Conservation (phyloP, 169 alveolate genomes). For the Cardiosporidium cionae region DNA sequence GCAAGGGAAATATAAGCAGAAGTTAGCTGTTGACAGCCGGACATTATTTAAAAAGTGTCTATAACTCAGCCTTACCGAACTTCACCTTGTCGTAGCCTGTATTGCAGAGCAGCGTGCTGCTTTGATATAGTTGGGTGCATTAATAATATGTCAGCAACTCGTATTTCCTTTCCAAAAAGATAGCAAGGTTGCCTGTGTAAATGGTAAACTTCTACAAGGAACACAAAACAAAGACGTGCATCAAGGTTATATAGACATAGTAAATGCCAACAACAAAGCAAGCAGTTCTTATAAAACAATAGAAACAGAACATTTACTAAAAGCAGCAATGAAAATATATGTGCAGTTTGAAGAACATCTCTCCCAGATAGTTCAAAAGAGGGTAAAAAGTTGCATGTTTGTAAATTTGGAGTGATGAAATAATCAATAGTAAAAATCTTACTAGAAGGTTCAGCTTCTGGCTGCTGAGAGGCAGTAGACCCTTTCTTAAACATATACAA, state of each 20-base stretch:
- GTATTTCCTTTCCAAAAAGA: constrained; percentile 83
- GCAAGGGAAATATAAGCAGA: neutral
- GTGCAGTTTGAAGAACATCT: neutral
- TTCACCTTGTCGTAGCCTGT: constrained; percentile 55
- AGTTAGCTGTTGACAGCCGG: neutral
- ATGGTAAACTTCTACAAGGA: constrained; percentile 49
- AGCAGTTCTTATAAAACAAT: neutral
- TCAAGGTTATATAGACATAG: neutral
- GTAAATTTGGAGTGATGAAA: neutral
- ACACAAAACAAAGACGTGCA: neutral
- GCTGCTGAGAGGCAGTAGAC: too few species aligned
- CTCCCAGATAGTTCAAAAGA: neutral
- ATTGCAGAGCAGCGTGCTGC: constrained; percentile 96
- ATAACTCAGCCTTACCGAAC: constrained; percentile 8
- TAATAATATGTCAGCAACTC: constrained; percentile 77
- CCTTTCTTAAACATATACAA: constrained; percentile 59
- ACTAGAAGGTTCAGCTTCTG: neutral
- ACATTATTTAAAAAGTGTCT: too few species aligned
- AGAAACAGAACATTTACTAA: neutral
- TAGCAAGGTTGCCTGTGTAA: constrained; percentile 54
- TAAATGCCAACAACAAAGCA: neutral
- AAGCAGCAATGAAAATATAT: neutral
- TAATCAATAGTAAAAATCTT: neutral
- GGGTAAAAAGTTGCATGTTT: neutral
- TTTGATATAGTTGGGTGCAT: constrained; percentile 75